Evolutionary conservation across 768 basidiomycete genomes (phyloP).

Genomic region (Lactifluus rugatus): DNA sequence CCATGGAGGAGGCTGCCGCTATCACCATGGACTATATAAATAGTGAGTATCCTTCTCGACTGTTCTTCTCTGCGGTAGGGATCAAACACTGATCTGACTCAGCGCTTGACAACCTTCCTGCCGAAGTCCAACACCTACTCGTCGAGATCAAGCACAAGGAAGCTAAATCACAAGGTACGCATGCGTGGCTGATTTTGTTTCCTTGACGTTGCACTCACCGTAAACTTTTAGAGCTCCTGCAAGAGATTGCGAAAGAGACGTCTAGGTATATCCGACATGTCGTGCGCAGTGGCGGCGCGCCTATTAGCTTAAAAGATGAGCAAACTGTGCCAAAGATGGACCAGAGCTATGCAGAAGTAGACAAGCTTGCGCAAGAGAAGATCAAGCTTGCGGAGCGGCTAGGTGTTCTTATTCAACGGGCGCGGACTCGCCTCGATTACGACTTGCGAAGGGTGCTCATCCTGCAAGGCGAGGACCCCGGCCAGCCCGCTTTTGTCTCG

Average conservation of each 20-base stretch:
- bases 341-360: slow-evolving; percentile 25
- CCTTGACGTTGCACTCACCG: not conserved
- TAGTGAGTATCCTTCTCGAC: slow-evolving; percentile 28
- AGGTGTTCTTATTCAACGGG: slow-evolving; percentile 35
- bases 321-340: slow-evolving; percentile 30
- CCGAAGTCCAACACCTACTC: slow-evolving; percentile 39
- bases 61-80: not conserved
- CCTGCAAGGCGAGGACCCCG: slow-evolving; percentile 36
- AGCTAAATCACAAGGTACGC: slow-evolving; percentile 32
- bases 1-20: slow-evolving; percentile 39
- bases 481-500: slow-evolving; percentile 24
- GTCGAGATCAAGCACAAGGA: slow-evolving; percentile 40
- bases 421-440: slow-evolving; percentile 38
- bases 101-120: slow-evolving; percentile 44
- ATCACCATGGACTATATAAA: slow-evolving; percentile 42
- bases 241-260: slow-evolving; percentile 37
- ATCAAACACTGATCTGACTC: not conserved
- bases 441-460: slow-evolving; percentile 37
- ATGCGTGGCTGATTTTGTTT: not conserved
- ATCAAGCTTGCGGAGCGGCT: slow-evolving; percentile 35
- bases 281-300: slow-evolving; percentile 25
- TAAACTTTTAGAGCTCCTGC: slow-evolving; percentile 30
- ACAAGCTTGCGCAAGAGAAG: slow-evolving; percentile 35
- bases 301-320: slow-evolving; percentile 27
- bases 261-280: slow-evolving; percentile 37